Evolutionary conservation across 768 basidiomycete genomes (phyloP), one percentile per base, ranked within the genome.

Genomic region (Leccinum variicolor): DNA sequence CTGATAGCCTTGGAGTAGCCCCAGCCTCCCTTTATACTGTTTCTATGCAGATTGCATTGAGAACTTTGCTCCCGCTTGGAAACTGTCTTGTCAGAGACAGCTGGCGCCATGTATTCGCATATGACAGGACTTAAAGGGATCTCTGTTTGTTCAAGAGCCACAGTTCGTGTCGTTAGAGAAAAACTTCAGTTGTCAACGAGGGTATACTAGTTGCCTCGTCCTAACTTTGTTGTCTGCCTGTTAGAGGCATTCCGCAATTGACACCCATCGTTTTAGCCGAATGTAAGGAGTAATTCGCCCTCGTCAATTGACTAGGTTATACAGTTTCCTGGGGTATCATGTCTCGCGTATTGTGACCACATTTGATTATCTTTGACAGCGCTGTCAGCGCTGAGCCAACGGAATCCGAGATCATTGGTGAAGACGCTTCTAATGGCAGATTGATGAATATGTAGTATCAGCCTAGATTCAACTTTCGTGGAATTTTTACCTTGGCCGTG

Each of bases 1-100:
- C 52, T 62, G 34, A 23, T 14, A n/a, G 47, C 14, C 31, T 56
- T 47, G 29, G 25, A 25, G 19, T 36, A 19, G 19, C 19, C 21
- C 21, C 7, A 21, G 34, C 25, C n/a, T 13, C 33, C 51, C 39
- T 46, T 62, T 56, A 62, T 62, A 62, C 48, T 10, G n/a, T 46
- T 25, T 26, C n/a, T 15, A n/a, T 26, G 1, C 15, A 13, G 34
- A 28, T 14, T 31, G 17, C 25, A 23, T 52, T 29, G 9, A 34
- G 13, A 11, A 50, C 13, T 29, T 48, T 26, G 26, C 26, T 7
- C 17, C 25, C 5, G 15, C 31, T 28, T 25, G 39, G 53, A 31
- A 43, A 43, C 2, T 14, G 13, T 17, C 31, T 28, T 46, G 54
- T 56, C 54, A 56, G 43, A 17, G 17, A 48, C n/a, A 26, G 7